A percentile compares a stretch with the other conserved stretches of the same genome.
phyloP scores from a whole-genome alignment of 352 stramenopile genomes.

The Peronospora destructor region DNA sequence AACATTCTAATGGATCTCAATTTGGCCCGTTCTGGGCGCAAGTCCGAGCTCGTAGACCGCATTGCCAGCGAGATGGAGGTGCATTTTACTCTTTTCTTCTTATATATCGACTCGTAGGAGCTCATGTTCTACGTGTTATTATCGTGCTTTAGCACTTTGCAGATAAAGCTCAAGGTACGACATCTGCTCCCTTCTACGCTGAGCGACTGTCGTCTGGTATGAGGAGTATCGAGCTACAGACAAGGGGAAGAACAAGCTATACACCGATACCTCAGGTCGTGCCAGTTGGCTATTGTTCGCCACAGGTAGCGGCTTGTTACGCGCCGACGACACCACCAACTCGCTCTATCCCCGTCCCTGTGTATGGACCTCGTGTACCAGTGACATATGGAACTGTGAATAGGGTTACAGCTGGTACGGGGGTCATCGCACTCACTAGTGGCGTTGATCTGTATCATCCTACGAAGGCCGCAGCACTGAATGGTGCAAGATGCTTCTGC shows the following conservation, averaged over 20 bases:
- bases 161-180: constrained; percentile 40
- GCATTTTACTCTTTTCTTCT: neutral
- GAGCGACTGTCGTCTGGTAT: constrained; percentile 42
- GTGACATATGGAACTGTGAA: constrained; percentile 8
- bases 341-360: constrained; percentile 12
- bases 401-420: constrained; percentile 7
- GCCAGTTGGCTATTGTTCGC: constrained; percentile 5
- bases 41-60: constrained; percentile 73
- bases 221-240: constrained; percentile 47
- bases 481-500: constrained; percentile 62
- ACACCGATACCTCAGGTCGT: constrained; percentile 1
- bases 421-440: constrained; percentile 20
- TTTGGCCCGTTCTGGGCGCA: constrained; percentile 60
- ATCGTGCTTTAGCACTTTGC: constrained; percentile 35
- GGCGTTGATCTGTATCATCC: constrained; percentile 34
- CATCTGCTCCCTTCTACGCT: constrained; percentile 50
- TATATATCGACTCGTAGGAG: neutral
- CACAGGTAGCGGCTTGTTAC: constrained; percentile 5
- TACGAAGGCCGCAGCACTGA: constrained; percentile 24
- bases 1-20: constrained; percentile 64
- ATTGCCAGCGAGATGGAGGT: constrained; percentile 63
- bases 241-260: constrained; percentile 9
- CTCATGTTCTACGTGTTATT: constrained; percentile 2
- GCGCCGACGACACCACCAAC: constrained; percentile 8
- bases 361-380: constrained; percentile 9